Percentiles rank a stretch among this genome's conserved stretches.
Conservation (phyloP, 2,329 filamentous ascomycete species). For the Ophiostoma perfectum region DNA sequence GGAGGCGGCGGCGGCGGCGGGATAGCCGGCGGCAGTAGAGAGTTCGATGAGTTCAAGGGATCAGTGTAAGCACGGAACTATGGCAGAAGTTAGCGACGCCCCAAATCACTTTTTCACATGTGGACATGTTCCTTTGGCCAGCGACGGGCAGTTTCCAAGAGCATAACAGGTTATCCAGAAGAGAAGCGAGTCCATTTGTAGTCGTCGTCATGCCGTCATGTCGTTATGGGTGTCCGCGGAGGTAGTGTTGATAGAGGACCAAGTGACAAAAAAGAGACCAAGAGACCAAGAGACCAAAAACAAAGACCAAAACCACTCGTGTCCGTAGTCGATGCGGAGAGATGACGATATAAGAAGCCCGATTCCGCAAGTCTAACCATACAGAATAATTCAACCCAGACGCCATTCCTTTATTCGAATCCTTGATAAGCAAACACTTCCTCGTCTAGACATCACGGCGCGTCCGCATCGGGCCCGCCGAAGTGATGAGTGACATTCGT, state of each 20-base stretch:
- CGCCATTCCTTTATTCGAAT: neutral
- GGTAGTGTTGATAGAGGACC: constrained; percentile 2
- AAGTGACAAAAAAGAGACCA: neutral
- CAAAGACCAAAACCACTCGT: constrained; percentile 16
- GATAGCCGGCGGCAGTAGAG: constrained; percentile 53
- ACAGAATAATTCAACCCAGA: neutral
- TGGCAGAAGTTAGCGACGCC: constrained; percentile 14
- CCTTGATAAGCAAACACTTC: neutral
- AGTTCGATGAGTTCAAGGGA: constrained; percentile 45
- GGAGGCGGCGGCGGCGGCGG: constrained; percentile 64
- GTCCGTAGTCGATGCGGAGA: neutral
- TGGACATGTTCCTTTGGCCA: neutral
- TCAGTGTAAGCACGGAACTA: constrained; percentile 58
- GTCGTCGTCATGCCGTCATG: constrained; percentile 4
- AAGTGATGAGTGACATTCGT: neutral
- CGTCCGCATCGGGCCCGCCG: neutral
- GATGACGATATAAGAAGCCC: neutral
- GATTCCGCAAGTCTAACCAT: neutral
- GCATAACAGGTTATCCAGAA: neutral
- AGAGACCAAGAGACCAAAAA: constrained; percentile 12
- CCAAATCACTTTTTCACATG: neutral
- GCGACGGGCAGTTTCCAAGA: neutral
- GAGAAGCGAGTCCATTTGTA: constrained; percentile 4
- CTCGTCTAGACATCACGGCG: neutral
- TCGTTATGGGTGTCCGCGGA: neutral